phyloP scores from a whole-genome alignment of 2,329 filamentous ascomycete species.

The Penicillium verrucosum region DNA sequence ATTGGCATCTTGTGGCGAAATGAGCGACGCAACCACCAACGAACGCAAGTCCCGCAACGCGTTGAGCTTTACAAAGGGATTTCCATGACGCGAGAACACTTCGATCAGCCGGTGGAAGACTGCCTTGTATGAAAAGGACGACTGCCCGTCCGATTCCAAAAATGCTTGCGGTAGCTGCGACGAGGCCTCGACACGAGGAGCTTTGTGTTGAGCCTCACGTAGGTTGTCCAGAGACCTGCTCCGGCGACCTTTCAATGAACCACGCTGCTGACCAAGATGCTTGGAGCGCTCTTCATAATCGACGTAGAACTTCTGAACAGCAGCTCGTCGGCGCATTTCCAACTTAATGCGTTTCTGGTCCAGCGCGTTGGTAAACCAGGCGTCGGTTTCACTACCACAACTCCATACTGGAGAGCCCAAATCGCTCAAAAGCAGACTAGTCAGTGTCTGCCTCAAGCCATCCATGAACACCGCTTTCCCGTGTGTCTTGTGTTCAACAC shows the following conservation, averaged over 20 bases:
- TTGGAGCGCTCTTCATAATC: conserved; percentile 35
- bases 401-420: conserved; percentile 81
- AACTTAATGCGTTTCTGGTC: conserved; percentile 48
- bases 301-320: conserved; percentile 38
- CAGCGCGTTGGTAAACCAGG: conserved; percentile 65
- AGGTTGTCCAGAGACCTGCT: conserved; percentile 35
- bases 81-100: conserved; percentile 85
- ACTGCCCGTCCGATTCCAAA: conserved; percentile 26
- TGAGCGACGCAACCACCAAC: conserved; percentile 73
- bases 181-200: not conserved
- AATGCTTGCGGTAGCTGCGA: conserved; percentile 5
- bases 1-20: conserved; percentile 49
- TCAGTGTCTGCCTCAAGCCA: conserved; percentile 74
- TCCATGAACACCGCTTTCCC: conserved; percentile 76
- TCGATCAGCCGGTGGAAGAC: conserved; percentile 76
- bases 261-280: conserved; percentile 24
- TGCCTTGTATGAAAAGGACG: conserved; percentile 70
- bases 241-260: conserved; percentile 26
- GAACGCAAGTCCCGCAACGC: conserved; percentile 79
- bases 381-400: conserved; percentile 88
- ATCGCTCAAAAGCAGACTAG: conserved; percentile 82
- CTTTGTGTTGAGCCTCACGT: conserved; percentile 6
- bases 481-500: conserved; percentile 47
- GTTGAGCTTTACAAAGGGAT: conserved; percentile 80
- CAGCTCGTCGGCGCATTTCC: conserved; percentile 41